Evolutionary conservation across 2,329 filamentous ascomycete genomes (phyloP), one percentile per base, ranked within the genome.

Genomic region (Chaetomium sp.): DNA sequence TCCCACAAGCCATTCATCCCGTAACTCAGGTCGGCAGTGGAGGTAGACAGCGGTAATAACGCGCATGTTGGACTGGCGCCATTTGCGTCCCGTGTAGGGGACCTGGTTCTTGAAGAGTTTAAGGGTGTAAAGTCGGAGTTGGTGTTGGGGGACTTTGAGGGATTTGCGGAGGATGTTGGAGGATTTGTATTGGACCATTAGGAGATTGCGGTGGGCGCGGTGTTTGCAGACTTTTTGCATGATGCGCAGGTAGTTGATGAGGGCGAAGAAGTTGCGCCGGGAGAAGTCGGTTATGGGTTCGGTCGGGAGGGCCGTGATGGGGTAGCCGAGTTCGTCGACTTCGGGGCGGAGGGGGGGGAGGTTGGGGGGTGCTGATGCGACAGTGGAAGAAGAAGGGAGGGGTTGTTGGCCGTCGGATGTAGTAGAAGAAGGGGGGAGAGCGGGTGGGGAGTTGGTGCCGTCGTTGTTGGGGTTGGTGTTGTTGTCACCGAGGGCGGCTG

Each of bases 91-190:
- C 71, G 92, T 97, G 76, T 96, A 99, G 1, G 94, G 94, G 4
- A 99, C 94, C 71, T 99, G 94, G 58, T 91, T 94, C 72, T 99
- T 99, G 84, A 97, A 97, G 0, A 99, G 80, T 73, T 99, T 99
- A 64, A 99, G 82, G 0, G 94, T 96, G 75, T 97, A 97, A 44
- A 96, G 84, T 5, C 94, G 85, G 42, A 99, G 79, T 66, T 90
- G 82, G 1, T 86, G 86, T 66, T 99, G 90, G 0, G 92, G 92
- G 27, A 96, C 87, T 64, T 94, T 92, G 12, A 99, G 82, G 5
- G 88, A 86, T 71, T 96, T 96, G 65, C 91, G 88, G 33, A 99
- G 81, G 64, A 96, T 95, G 57, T 89, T 90, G 55, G 87, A 91
- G 48, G 88, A 94, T 73, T 97, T 97, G 78, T 96, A 97, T 67